These are phyloP conservation scores for Trichophyton benhamiae DNA, from an alignment of 2,329 filamentous ascomycete species.

Conservation along the genomic window DNA sequence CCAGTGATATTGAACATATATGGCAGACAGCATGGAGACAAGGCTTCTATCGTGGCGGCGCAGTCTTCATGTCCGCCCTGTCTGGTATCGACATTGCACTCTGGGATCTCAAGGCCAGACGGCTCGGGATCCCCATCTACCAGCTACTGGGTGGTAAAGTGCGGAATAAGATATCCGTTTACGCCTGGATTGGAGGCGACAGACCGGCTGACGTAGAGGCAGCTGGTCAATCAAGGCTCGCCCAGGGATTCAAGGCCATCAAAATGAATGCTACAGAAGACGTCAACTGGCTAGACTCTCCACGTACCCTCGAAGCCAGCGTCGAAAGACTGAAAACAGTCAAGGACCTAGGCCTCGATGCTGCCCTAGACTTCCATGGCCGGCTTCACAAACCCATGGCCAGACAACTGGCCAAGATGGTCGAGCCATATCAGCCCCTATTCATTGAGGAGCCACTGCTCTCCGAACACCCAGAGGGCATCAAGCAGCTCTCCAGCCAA, in stretches of 20 bases:
- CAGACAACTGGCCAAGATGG: conserved; percentile 55
- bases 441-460: conserved; percentile 66
- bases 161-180: conserved; percentile 56
- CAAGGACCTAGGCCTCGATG: conserved; percentile 58
- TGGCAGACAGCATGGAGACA: conserved; percentile 63
- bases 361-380: conserved; percentile 66
- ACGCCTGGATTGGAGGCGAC: conserved; percentile 69
- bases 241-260: conserved; percentile 35
- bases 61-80: conserved; percentile 46
- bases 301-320: conserved; percentile 48
- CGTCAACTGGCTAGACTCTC: conserved; percentile 64
- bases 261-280: conserved; percentile 69
- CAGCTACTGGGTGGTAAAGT: conserved; percentile 63
- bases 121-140: conserved; percentile 55
- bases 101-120: conserved; percentile 27
- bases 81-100: too few relatives aligned
- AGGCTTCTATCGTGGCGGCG: conserved; percentile 64
- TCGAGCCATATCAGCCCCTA: conserved; percentile 57
- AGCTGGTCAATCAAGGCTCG: conserved; percentile 20
- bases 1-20: conserved; percentile 64
- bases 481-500: conserved; percentile 47
- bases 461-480: conserved; percentile 54
- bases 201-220: conserved; percentile 39
- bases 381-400: conserved; percentile 70
- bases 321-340: conserved; percentile 58